Evolutionary conservation across 345 rosid species (phyloP).

Genomic region (Sonneratia caseolaris): DNA sequence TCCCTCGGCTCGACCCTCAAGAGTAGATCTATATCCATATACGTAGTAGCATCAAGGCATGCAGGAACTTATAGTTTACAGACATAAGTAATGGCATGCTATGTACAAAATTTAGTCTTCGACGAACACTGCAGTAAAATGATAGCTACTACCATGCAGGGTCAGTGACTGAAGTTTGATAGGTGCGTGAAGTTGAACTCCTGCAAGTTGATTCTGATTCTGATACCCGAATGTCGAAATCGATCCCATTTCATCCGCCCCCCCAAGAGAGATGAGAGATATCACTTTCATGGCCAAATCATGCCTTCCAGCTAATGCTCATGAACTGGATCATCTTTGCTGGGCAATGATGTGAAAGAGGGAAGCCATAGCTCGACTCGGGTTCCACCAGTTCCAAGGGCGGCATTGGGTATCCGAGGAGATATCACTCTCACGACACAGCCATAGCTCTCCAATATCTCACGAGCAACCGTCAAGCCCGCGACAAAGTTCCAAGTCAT

Average conservation of each 20-base stretch:
- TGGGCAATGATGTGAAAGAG: conserved; percentile 22
- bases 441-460: conserved; percentile 82
- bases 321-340: background rate
- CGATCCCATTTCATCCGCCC: background rate
- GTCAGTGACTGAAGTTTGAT: background rate
- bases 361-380: conserved; percentile 87
- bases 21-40: background rate
- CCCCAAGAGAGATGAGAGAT: background rate
- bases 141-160: background rate
- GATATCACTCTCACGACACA: conserved; percentile 79
- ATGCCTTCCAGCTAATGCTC: background rate
- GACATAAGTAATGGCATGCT: background rate
- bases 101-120: background rate
- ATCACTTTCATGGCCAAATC: background rate
- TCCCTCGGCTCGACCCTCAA: background rate
- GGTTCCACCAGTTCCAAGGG: conserved; percentile 76
- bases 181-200: background rate
- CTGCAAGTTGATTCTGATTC: background rate
- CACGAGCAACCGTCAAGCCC: conserved; percentile 80
- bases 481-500: conserved; percentile 98
- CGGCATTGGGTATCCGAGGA: conserved; percentile 54
- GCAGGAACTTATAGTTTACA: background rate
- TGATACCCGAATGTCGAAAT: background rate
- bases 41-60: background rate
- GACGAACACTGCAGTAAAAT: background rate